Percentiles rank a stretch among this genome's conserved stretches.
Evolutionary conservation across 345 rosid species (phyloP).

Genomic region (Ceriops tagal): DNA sequence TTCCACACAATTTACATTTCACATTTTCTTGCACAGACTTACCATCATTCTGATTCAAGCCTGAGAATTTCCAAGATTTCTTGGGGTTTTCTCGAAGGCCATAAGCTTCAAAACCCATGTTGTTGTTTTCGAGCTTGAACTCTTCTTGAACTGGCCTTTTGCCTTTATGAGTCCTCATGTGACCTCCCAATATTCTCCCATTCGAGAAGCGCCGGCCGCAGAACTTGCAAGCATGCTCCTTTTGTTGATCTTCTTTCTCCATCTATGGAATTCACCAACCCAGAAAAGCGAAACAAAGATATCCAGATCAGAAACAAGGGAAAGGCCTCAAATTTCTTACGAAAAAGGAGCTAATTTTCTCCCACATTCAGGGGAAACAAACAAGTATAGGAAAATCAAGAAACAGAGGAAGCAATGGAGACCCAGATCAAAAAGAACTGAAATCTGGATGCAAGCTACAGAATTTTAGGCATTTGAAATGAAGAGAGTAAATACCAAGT

Average conservation of each 20-base stretch:
- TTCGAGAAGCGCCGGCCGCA: slow-evolving; percentile 31
- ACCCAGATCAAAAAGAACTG: slow-evolving; percentile 21
- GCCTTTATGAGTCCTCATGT: slow-evolving; percentile 28
- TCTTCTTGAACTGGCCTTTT: slow-evolving; percentile 20
- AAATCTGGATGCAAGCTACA: background rate
- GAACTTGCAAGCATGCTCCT: slow-evolving; percentile 26
- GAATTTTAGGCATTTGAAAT: background rate
- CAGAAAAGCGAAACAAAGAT: slow-evolving; percentile 10
- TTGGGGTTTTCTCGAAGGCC: slow-evolving; percentile 60
- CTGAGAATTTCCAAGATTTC: slow-evolving; percentile 53
- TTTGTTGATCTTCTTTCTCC: slow-evolving; percentile 27
- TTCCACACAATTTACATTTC: slow-evolving; percentile 35
- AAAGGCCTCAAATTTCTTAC: slow-evolving; percentile 11
- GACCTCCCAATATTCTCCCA: slow-evolving; percentile 34
- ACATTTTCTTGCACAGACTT: slow-evolving; percentile 12
- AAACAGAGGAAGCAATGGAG: slow-evolving; percentile 25
- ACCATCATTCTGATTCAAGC: slow-evolving; percentile 10
- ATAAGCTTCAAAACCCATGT: slow-evolving; percentile 35
- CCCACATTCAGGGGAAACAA: slow-evolving; percentile 9
- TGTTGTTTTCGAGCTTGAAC: slow-evolving; percentile 8
- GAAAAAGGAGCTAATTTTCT: background rate
- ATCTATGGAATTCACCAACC: slow-evolving; percentile 9
- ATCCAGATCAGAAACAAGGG: slow-evolving; percentile 14
- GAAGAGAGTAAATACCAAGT: slow-evolving; percentile 15
- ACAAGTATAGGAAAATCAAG: slow-evolving; percentile 21